A percentile compares a stretch with the other conserved stretches of the same genome.
These are phyloP conservation scores for Sporothrix euskadiensis DNA, from an alignment of 2,329 filamentous ascomycete species.

Conservation along the genomic window DNA sequence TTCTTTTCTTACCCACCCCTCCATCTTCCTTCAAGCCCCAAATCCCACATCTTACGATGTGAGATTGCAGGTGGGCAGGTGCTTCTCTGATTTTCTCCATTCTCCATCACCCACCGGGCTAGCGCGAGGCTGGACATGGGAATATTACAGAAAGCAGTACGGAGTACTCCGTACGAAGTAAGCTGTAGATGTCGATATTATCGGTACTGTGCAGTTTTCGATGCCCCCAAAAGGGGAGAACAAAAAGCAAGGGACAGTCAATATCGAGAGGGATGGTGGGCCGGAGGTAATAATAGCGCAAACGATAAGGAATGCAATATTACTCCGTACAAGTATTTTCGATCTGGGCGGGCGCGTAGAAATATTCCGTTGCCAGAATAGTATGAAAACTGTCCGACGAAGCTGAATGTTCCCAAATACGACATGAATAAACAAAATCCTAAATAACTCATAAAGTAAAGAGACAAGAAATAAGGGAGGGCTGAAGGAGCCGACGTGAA, in stretches of 20 bases:
- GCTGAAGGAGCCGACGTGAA: neutral
- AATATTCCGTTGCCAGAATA: neutral
- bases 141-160: no score
- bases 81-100: neutral
- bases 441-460: neutral
- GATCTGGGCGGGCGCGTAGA: neutral
- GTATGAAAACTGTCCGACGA: neutral
- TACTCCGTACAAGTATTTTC: neutral
- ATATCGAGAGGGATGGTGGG: neutral
- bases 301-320: neutral
- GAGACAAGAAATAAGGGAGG: neutral
- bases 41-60: conserved; percentile 2
- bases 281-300: neutral
- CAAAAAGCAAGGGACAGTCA: neutral
- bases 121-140: neutral
- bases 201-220: neutral
- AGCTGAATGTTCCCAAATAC: neutral
- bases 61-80: neutral
- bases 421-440: neutral
- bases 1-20: neutral
- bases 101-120: neutral
- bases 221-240: neutral
- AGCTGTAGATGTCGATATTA: neutral
- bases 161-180: no score
- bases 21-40: neutral